Percentiles rank a stretch among this genome's conserved stretches.
Evolutionary conservation across 352 stramenopile species (phyloP).

Genomic region (Thalassiosira delicatula): DNA sequence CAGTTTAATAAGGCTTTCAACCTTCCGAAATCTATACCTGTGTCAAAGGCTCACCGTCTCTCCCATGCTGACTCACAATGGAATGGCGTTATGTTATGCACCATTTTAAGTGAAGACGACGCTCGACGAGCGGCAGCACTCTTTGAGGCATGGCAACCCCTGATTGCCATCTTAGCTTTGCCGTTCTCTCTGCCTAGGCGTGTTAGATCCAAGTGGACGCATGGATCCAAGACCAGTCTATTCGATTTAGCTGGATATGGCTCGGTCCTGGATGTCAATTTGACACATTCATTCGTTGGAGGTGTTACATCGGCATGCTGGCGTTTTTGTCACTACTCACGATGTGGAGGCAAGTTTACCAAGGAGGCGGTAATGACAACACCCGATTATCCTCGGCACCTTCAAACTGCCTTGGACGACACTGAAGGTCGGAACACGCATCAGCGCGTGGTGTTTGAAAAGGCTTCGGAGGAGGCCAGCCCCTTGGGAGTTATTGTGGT

Average conservation of each 20-base stretch:
- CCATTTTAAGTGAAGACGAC: no score
- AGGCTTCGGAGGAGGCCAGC: not conserved
- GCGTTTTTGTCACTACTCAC: not conserved
- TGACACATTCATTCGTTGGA: no score
- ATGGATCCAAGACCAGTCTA: no score
- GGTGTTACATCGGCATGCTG: not conserved
- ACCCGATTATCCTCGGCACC: not conserved
- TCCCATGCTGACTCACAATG: not conserved
- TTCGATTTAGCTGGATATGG: no score
- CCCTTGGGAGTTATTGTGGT: no score
- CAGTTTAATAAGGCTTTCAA: not conserved
- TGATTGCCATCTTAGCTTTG: not conserved
- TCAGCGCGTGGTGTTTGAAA: not conserved
- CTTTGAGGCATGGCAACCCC: not conserved
- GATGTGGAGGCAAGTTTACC: not conserved
- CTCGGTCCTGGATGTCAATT: no score
- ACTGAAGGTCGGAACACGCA: not conserved
- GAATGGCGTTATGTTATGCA: not conserved
- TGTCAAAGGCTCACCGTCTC: not conserved
- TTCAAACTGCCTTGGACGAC: constrained; percentile 24
- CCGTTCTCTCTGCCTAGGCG: not conserved
- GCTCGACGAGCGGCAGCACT: not conserved
- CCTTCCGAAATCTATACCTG: not conserved
- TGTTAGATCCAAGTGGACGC: no score
- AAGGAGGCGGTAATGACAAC: not conserved